These are phyloP conservation scores for Fusarium anthophilum DNA, from an alignment of 2,329 filamentous ascomycete genomes.

Conservation along the genomic window DNA sequence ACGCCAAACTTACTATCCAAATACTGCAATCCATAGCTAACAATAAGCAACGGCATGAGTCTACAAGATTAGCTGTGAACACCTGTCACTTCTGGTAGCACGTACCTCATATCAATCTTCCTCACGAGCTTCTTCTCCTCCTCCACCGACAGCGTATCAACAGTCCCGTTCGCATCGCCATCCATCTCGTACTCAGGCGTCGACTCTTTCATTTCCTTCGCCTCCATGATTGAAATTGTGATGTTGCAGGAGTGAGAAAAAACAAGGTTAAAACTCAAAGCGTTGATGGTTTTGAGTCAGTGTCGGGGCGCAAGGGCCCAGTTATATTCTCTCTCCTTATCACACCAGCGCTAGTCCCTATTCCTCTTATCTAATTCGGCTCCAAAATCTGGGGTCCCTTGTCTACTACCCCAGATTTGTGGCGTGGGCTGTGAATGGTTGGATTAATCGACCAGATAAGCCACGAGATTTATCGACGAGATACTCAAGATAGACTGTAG, in stretches of 20 bases:
- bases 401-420: slow-evolving; percentile 7
- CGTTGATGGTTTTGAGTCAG: background rate
- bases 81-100: background rate
- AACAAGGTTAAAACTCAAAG: background rate
- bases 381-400: slow-evolving; percentile 5
- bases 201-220: background rate
- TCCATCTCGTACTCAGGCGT: background rate
- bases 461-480: background rate
- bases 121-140: slow-evolving; percentile 9
- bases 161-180: background rate
- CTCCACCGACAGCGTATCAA: background rate
- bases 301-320: background rate
- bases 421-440: background rate
- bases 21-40: slow-evolving; percentile 12
- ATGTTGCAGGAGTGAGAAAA: background rate
- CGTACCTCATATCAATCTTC: slow-evolving; percentile 14
- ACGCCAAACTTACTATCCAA: background rate
- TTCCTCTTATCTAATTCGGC: background rate
- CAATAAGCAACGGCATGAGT: slow-evolving; percentile 11
- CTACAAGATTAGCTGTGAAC: background rate
- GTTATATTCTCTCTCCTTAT: slow-evolving; percentile 10
- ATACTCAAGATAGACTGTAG: background rate
- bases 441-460: slow-evolving; percentile 16
- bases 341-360: background rate
- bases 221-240: background rate